Evolutionary conservation across 306 rosid species (phyloP).

Genomic region (Ceratonia siliqua): DNA sequence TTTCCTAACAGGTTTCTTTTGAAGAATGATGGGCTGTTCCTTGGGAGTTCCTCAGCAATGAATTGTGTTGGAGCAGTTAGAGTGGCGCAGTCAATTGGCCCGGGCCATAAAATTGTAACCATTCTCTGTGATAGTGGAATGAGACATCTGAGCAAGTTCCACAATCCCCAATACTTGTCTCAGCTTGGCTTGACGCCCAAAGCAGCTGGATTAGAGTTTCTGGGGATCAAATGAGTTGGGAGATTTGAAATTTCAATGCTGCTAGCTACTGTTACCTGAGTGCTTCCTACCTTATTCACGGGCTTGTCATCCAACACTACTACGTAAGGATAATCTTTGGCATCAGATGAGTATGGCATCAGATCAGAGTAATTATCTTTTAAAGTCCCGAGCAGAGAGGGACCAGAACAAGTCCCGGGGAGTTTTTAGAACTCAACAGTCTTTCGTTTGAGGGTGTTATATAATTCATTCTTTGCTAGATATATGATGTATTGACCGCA

Average conservation of each 20-base stretch:
- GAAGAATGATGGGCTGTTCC: slow-evolving; percentile 82
- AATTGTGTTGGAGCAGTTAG: slow-evolving; percentile 94
- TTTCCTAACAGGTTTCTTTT: slow-evolving; percentile 83
- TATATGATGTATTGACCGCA: neutral
- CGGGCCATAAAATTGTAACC: slow-evolving; percentile 88
- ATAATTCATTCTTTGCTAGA: slow-evolving; percentile 1
- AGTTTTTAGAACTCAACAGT: neutral
- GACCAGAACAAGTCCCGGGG: neutral
- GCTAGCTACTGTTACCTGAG: neutral
- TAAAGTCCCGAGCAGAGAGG: neutral
- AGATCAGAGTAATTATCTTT: neutral
- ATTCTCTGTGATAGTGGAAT: slow-evolving; percentile 90
- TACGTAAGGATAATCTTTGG: neutral
- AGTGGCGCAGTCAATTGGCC: slow-evolving; percentile 72
- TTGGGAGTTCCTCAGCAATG: slow-evolving; percentile 93
- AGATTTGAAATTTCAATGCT: slow-evolving; percentile 12
- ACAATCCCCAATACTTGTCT: slow-evolving; percentile 62
- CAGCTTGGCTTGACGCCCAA: slow-evolving; percentile 70
- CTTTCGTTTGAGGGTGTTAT: neutral
- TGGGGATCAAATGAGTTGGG: slow-evolving; percentile 51
- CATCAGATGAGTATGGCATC: neutral
- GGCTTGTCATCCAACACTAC: neutral
- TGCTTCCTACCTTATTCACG: neutral
- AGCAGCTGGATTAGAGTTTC: slow-evolving; percentile 71
- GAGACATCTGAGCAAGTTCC: slow-evolving; percentile 94